phyloP scores from a whole-genome alignment of 441 rosid genomes.

The Euphorbia schlechtendalii region DNA sequence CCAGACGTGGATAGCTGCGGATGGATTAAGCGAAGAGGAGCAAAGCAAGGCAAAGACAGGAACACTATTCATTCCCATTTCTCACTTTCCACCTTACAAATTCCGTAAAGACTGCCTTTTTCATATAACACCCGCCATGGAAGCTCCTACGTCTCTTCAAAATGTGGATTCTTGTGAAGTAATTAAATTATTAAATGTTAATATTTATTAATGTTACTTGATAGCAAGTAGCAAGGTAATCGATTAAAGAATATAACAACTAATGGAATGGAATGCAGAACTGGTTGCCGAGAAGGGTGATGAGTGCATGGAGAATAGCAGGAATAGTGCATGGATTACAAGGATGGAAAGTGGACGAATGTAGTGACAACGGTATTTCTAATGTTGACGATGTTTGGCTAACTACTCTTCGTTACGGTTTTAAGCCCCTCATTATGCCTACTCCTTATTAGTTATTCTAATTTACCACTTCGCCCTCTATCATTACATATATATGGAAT shows the following conservation, averaged over 20 bases:
- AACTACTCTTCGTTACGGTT: constrained; percentile 48
- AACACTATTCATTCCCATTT: constrained; percentile 54
- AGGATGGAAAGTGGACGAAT: constrained; percentile 53
- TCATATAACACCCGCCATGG: constrained; percentile 55
- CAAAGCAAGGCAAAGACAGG: constrained; percentile 50
- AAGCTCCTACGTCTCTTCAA: constrained; percentile 35
- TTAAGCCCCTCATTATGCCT: constrained; percentile 32
- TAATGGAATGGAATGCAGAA: constrained; percentile 28
- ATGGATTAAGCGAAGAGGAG: constrained; percentile 38
- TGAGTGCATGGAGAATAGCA: constrained; percentile 64
- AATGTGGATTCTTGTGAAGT: constrained; percentile 36
- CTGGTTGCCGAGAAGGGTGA: constrained; percentile 71
- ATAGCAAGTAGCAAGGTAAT: too few species aligned
- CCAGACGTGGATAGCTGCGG: constrained; percentile 57
- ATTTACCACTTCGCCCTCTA: too few species aligned
- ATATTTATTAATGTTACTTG: too few species aligned
- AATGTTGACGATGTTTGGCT: constrained; percentile 45
- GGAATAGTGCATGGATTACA: constrained; percentile 64
- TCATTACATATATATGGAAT: too few species aligned
- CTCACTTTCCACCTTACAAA: constrained; percentile 46
- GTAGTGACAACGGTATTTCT: constrained; percentile 35
- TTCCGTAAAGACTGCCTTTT: constrained; percentile 48
- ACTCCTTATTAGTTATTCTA: too few species aligned
- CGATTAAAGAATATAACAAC: too few species aligned
- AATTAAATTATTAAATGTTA: too few species aligned